Conservation (phyloP, 805 yeast species). For the Schwanniomyces pseudopolymorphus region DNA sequence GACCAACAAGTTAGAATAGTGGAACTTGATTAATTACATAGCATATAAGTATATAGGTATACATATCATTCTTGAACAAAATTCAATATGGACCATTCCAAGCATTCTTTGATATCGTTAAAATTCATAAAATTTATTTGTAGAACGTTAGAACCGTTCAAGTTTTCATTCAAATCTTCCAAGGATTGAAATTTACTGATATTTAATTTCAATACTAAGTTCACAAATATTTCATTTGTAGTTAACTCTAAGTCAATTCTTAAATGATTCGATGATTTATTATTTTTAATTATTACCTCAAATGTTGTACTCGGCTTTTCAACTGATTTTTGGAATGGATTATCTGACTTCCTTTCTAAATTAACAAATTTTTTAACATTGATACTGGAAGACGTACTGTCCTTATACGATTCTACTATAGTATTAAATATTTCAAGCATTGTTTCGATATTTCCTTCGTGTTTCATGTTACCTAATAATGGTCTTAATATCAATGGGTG, state of each 20-base stretch:
- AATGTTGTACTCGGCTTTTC: conserved; percentile 37
- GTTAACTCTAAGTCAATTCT: conserved; percentile 31
- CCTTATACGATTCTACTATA: conserved; percentile 13
- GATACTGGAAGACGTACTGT: conserved; percentile 6
- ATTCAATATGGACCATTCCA: conserved; percentile 51
- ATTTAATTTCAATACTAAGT: conserved; percentile 34
- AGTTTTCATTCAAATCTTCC: conserved; percentile 25
- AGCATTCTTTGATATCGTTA: conserved; percentile 53
- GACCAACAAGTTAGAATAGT: conserved; percentile 31
- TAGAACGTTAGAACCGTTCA: conserved; percentile 38
- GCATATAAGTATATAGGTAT: conserved; percentile 4
- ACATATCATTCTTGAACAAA: conserved; percentile 20
- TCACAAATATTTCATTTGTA: conserved; percentile 41
- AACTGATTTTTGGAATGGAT: conserved; percentile 40
- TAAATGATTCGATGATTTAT: conserved; percentile 15
- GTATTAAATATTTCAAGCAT: conserved; percentile 28
- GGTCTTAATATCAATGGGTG: conserved; percentile 54
- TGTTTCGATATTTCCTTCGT: conserved; percentile 41
- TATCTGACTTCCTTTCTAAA: conserved; percentile 10
- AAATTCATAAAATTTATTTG: conserved; percentile 51
- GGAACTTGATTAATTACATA: conserved; percentile 15
- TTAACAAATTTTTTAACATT: conserved; percentile 25
- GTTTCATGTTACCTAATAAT: conserved; percentile 57
- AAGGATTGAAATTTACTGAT: conserved; percentile 28
- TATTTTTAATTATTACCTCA: conserved; percentile 20